Evolutionary conservation across 1,284 basidiomycete species (phyloP), one percentile per base, ranked within the genome.

Genomic region (Sporisorium exsertum): DNA sequence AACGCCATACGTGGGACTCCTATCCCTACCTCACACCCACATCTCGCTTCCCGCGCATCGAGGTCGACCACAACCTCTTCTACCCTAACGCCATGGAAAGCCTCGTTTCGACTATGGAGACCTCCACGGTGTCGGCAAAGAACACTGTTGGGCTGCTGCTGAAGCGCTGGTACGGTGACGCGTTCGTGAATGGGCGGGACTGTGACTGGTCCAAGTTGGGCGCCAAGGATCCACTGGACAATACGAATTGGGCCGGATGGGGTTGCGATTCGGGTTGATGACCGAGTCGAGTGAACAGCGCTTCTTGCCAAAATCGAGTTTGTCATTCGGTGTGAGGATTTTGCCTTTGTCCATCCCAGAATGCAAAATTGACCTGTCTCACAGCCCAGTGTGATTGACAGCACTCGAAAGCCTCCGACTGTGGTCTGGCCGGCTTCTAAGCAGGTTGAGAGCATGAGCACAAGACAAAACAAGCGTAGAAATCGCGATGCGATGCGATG

Each of bases 81-180:
- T 96, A 96, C 81, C 91, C 95, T 50, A 95, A 95, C 74, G 90
- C 93, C 0, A 92, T 96, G 79, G 94, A 97, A 56, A 63, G 68
- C 47, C 62, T 69, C 6, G 69, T 81, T 0, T 69, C 68, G 16
- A 92, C 92, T 10, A 95, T 97, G 94, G 94, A 97, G 86, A 96
- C 95, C 0, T 91, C 94, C 85, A 95, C 93, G 0, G 87, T 97
- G 43, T 89, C 93, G 0, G 90, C 93, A 0, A 90, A 93, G 42
- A 96, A 97, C 83, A 94, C 53, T 1, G 84, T 77, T 3, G 83
- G 55, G 1, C 60, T 82, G 40, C 50, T 84, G 15, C 52, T 85
- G 40, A 46, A 77, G 50, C 57, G 71, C 10, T 80, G 78, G 80
- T 78, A 73, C 15, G 84, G 84, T 12, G 55, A 65, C 26, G 70